A percentile compares a stretch with the other conserved stretches of the same genome.
phyloP scores from a whole-genome alignment of 352 stramenopile genomes.

The Saprolegnia parasitica region DNA sequence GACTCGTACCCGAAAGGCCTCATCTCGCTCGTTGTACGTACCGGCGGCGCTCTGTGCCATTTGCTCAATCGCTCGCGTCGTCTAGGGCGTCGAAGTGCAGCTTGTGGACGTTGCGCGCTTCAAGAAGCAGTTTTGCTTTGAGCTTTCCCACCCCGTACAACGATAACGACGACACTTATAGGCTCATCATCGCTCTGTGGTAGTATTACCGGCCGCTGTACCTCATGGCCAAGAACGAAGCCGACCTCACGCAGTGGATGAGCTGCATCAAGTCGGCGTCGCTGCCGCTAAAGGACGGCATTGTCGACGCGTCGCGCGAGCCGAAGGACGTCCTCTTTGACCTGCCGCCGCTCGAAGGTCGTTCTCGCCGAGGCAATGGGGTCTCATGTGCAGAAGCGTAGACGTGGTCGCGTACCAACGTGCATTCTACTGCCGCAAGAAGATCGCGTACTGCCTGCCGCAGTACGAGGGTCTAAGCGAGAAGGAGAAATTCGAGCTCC shows the following conservation, averaged over 20 bases:
- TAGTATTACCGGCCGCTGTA: slow-evolving; percentile 78
- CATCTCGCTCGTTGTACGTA: slow-evolving; percentile 54
- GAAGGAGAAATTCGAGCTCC: slow-evolving; percentile 77
- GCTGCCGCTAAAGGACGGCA: slow-evolving; percentile 45
- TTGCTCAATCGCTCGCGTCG: neutral
- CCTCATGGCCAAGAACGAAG: slow-evolving; percentile 81
- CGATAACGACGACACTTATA: neutral
- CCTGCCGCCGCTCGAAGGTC: slow-evolving; percentile 59
- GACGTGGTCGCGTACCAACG: slow-evolving; percentile 58
- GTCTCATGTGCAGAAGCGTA: neutral
- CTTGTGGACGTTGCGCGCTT: slow-evolving; percentile 71
- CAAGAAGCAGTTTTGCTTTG: slow-evolving; percentile 84
- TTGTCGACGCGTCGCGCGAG: slow-evolving; percentile 13
- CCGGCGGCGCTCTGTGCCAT: neutral
- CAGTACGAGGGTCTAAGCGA: slow-evolving; percentile 40
- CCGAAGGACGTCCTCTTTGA: slow-evolving; percentile 66
- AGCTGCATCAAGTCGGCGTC: slow-evolving; percentile 75
- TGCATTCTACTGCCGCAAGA: slow-evolving; percentile 80
- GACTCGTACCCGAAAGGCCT: slow-evolving; percentile 78
- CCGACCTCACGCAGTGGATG: slow-evolving; percentile 80
- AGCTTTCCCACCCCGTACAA: slow-evolving; percentile 76
- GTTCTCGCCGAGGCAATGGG: neutral
- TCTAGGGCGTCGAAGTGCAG: slow-evolving; percentile 62
- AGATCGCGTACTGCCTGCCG: slow-evolving; percentile 75
- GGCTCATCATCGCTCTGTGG: neutral